A percentile compares a stretch with the other conserved stretches of the same genome.
Evolutionary conservation across 768 basidiomycete genomes (phyloP).

Genomic region (Trametes gibbosa): DNA sequence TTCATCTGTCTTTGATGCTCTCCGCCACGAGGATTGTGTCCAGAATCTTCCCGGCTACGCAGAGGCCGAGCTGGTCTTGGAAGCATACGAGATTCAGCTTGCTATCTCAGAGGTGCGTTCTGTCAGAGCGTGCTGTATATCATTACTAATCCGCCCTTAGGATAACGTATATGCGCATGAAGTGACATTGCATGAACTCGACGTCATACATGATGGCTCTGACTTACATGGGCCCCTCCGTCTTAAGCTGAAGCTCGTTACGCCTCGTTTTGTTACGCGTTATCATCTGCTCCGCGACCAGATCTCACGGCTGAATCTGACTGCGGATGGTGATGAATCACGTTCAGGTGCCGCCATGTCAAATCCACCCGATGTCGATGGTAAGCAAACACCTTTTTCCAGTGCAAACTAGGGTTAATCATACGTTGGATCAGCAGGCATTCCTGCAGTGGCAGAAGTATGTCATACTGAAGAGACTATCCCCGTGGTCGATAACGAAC

Average conservation of each 20-base stretch:
- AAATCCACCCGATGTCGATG: slow-evolving; percentile 15
- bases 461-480: too few relatives aligned
- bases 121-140: background rate
- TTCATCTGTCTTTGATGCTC: slow-evolving; percentile 64
- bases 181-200: slow-evolving; percentile 69
- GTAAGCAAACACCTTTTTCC: slow-evolving; percentile 5
- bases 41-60: slow-evolving; percentile 43
- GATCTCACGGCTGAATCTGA: slow-evolving; percentile 40
- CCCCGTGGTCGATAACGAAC: too few relatives aligned
- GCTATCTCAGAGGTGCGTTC: slow-evolving; percentile 59
- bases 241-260: slow-evolving; percentile 44
- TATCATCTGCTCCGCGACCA: slow-evolving; percentile 64
- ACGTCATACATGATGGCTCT: slow-evolving; percentile 65
- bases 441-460: background rate
- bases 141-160: slow-evolving; percentile 32
- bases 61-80: slow-evolving; percentile 63
- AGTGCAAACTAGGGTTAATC: background rate
- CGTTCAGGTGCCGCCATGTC: background rate
- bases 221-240: slow-evolving; percentile 62
- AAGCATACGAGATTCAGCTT: slow-evolving; percentile 69
- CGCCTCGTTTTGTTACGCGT: slow-evolving; percentile 64
- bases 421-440: background rate
- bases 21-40: slow-evolving; percentile 61
- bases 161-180: slow-evolving; percentile 70
- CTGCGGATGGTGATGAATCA: slow-evolving; percentile 15